Evolutionary conservation across 1,284 basidiomycete genomes (phyloP).

Genomic region (Fistulina hepatica): DNA sequence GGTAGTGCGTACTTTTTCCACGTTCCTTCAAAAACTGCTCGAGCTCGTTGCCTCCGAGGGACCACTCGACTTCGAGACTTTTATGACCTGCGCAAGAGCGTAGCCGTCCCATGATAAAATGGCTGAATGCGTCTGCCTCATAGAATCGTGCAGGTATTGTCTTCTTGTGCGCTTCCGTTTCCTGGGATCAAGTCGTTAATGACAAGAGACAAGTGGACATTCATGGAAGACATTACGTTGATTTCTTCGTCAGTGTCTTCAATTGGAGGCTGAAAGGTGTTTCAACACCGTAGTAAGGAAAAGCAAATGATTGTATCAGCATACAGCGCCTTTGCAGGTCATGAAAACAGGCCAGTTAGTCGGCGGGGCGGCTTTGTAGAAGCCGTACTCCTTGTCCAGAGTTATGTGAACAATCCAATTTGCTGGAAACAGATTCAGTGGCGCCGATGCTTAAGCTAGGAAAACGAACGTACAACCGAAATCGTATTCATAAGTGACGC

Average conservation of each 20-base stretch:
- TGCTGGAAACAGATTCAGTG: conserved; percentile 6
- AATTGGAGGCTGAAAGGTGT: conserved; percentile 2
- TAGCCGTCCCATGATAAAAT: conserved; percentile 2
- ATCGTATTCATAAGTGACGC: conserved; percentile 23
- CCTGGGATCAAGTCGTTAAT: neutral
- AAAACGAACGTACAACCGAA: conserved; percentile 6
- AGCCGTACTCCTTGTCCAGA: conserved; percentile 12
- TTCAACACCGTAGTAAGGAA: neutral
- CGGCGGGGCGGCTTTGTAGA: conserved; percentile 7
- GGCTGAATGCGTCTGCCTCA: neutral
- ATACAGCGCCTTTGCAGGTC: conserved; percentile 16
- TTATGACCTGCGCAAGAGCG: neutral
- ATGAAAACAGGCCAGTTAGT: conserved; percentile 13
- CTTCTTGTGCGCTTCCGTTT: conserved; percentile 1
- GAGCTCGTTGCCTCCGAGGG: too few species aligned
- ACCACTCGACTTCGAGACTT: neutral
- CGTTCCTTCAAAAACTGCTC: too few species aligned
- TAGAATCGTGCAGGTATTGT: conserved; percentile 1
- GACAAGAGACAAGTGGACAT: neutral
- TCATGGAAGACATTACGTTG: neutral
- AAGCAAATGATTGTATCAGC: neutral
- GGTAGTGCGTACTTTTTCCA: too few species aligned
- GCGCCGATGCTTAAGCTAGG: neutral
- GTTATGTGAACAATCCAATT: conserved; percentile 19
- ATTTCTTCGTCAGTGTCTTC: conserved; percentile 1